phyloP scores from a whole-genome alignment of 805 yeast genomes.

The Saturnispora saitoi region DNA sequence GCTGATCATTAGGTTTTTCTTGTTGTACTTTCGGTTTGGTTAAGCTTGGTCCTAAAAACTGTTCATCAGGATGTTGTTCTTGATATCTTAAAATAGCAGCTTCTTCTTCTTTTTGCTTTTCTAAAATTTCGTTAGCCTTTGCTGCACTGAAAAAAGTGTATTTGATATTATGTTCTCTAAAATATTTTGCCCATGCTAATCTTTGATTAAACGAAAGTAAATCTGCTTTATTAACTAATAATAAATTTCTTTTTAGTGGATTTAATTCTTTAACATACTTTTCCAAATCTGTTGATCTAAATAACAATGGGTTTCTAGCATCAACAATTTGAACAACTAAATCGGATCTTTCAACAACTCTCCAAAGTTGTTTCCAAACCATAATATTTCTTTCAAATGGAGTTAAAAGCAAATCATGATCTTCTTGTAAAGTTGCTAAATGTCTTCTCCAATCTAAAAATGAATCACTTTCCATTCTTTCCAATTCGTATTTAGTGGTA shows the following conservation, averaged over 20 bases:
- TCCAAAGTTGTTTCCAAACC: constrained; percentile 98
- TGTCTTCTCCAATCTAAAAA: constrained; percentile 92
- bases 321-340: constrained; percentile 94
- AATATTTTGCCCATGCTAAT: constrained; percentile 78
- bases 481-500: constrained; percentile 69
- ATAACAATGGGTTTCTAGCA: constrained; percentile 87
- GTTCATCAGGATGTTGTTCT: constrained; percentile 12
- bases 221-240: constrained; percentile 92
- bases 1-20: constrained; percentile 1
- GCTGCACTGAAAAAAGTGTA: constrained; percentile 92
- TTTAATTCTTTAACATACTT: constrained; percentile 71
- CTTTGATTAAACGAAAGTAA: constrained; percentile 71
- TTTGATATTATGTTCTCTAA: constrained; percentile 55
- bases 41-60: constrained; percentile 5
- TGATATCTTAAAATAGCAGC: constrained; percentile 14
- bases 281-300: constrained; percentile 80
- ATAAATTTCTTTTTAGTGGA: constrained; percentile 65
- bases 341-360: constrained; percentile 93
- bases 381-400: constrained; percentile 96
- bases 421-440: constrained; percentile 76
- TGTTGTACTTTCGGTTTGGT: background rate
- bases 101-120: constrained; percentile 45
- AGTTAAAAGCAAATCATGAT: constrained; percentile 76
- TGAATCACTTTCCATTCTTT: constrained; percentile 80
- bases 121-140: constrained; percentile 68